Evolutionary conservation across 2,329 filamentous ascomycete genomes (phyloP).

Genomic region (Venturiaceae sp.): DNA sequence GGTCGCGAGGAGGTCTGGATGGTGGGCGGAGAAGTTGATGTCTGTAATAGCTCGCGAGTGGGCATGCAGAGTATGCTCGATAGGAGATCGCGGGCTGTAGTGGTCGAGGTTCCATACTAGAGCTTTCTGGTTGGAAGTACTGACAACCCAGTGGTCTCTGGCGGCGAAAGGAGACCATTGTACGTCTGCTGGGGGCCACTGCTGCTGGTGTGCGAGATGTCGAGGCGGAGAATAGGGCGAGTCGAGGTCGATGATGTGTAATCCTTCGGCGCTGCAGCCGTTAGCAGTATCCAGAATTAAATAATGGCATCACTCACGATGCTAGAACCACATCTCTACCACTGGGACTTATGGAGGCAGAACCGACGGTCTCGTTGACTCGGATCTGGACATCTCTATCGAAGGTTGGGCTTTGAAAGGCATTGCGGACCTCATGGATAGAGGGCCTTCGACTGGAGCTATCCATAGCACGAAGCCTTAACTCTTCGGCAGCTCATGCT

Average conservation of each 20-base stretch:
- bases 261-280: slow-evolving; percentile 59
- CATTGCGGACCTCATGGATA: slow-evolving; percentile 18
- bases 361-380: slow-evolving; percentile 71
- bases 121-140: slow-evolving; percentile 88
- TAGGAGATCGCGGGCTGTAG: slow-evolving; percentile 60
- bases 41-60: slow-evolving; percentile 87
- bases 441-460: not conserved
- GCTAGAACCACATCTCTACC: slow-evolving; percentile 85
- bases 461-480: not conserved
- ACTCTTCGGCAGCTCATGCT: not conserved
- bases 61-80: slow-evolving; percentile 80
- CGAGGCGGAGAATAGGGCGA: slow-evolving; percentile 80
- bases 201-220: slow-evolving; percentile 72
- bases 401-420: slow-evolving; percentile 81
- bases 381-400: slow-evolving; percentile 76
- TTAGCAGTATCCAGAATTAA: slow-evolving; percentile 30
- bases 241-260: slow-evolving; percentile 88
- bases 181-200: slow-evolving; percentile 93
- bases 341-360: slow-evolving; percentile 85
- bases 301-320: slow-evolving; percentile 44
- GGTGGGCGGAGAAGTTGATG: slow-evolving; percentile 90
- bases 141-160: slow-evolving; percentile 87
- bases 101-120: slow-evolving; percentile 87
- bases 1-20: slow-evolving; percentile 80
- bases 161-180: slow-evolving; percentile 93